phyloP scores from a whole-genome alignment of 139 green algal genomes.

The Nannochloris sp. region DNA sequence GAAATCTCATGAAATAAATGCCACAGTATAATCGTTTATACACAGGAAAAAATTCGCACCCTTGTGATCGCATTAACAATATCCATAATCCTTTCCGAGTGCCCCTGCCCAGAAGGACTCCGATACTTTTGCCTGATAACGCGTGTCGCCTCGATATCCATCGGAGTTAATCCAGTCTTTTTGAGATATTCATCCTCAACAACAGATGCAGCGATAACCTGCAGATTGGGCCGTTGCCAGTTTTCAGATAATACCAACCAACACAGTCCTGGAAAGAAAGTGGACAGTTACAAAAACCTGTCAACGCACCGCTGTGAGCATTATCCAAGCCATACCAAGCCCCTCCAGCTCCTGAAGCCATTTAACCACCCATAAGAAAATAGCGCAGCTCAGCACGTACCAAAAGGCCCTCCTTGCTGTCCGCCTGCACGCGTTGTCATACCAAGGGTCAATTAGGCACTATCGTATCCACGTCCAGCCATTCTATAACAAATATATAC shows the following conservation, averaged over 20 bases:
- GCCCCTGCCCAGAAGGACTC: constrained; percentile 39
- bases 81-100: constrained; percentile 33
- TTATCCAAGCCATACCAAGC: constrained; percentile 26
- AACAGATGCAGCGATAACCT: constrained; percentile 35
- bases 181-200: constrained; percentile 37
- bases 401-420: constrained; percentile 29
- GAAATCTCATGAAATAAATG: background rate
- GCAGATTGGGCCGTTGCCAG: background rate
- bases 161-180: constrained; percentile 24
- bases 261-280: constrained; percentile 8
- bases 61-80: constrained; percentile 32
- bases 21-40: background rate
- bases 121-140: constrained; percentile 9
- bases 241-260: background rate
- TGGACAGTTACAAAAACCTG: constrained; percentile 2
- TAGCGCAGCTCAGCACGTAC: constrained; percentile 25
- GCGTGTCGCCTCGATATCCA: constrained; percentile 22
- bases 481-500: background rate
- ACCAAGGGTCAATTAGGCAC: background rate
- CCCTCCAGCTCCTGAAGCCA: constrained; percentile 28
- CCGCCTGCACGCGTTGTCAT: constrained; percentile 16
- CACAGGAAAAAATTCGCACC: background rate
- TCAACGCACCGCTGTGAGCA: constrained; percentile 31
- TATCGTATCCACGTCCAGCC: background rate
- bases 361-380: constrained; percentile 19